Evolutionary conservation across 345 rosid genomes (phyloP).

Genomic region (Salix koriyanagi): DNA sequence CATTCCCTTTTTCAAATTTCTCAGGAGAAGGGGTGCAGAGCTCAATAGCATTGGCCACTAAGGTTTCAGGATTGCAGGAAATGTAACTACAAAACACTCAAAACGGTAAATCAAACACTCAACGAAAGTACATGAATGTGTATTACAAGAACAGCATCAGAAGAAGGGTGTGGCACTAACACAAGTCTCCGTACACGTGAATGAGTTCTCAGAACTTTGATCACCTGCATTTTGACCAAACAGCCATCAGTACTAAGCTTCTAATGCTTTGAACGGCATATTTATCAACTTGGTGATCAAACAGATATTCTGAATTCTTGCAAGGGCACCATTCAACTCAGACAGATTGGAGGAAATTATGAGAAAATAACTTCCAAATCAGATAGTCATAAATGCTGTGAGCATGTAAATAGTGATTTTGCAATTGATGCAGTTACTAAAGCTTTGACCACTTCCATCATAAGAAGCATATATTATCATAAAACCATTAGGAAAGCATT

Average conservation of each 20-base stretch:
- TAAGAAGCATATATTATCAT: too few species aligned
- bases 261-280: neutral
- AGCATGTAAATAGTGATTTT: neutral
- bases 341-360: neutral
- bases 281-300: neutral
- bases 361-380: neutral
- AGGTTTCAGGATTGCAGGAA: constrained; percentile 93
- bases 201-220: constrained; percentile 78
- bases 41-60: constrained; percentile 89
- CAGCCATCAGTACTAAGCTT: neutral
- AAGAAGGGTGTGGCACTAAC: constrained; percentile 46
- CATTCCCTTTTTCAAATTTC: constrained; percentile 59
- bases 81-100: constrained; percentile 55
- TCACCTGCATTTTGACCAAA: constrained; percentile 45
- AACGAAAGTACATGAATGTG: neutral
- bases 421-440: neutral
- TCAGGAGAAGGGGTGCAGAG: constrained; percentile 79
- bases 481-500: too few species aligned
- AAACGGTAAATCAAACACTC: neutral
- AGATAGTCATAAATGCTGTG: neutral
- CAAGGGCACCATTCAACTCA: neutral
- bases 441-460: too few species aligned
- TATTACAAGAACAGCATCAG: neutral
- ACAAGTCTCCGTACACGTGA: constrained; percentile 63
- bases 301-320: neutral